Conservation (phyloP, 441 rosid genomes). For the Syzygium malaccense region DNA sequence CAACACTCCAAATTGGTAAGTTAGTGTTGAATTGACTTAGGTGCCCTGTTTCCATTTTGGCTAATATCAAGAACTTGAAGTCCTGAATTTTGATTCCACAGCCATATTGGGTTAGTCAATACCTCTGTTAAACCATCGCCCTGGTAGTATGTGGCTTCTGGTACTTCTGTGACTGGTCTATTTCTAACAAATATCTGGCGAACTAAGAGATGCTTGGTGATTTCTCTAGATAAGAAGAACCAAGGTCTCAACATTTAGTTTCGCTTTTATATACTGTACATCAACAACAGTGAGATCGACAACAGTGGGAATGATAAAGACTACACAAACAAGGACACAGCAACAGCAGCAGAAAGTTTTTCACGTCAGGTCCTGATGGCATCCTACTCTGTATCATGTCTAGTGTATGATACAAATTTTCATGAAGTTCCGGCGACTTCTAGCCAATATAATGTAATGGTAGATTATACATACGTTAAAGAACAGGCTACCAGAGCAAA, state of each 20-base stretch:
- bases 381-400: neutral
- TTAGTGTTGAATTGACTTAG: neutral
- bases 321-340: too few relatives aligned
- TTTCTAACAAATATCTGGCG: neutral
- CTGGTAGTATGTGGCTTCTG: neutral
- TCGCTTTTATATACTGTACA: too few relatives aligned
- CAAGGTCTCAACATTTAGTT: neutral
- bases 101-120: neutral
- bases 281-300: too few relatives aligned
- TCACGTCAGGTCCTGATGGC: neutral
- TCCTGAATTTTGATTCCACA: neutral
- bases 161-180: neutral
- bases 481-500: constrained; percentile 33
- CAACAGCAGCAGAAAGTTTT: too few relatives aligned
- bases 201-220: neutral
- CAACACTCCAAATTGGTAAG: neutral
- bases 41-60: neutral
- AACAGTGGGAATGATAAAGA: too few relatives aligned
- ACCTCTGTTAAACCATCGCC: neutral
- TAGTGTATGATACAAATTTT: neutral
- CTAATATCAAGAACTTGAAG: neutral
- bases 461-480: neutral
- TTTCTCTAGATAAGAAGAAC: neutral
- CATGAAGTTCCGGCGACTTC: neutral
- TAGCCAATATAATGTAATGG: neutral